Conservation (phyloP, 75 land plant species). For the Pinus albicaulis region DNA sequence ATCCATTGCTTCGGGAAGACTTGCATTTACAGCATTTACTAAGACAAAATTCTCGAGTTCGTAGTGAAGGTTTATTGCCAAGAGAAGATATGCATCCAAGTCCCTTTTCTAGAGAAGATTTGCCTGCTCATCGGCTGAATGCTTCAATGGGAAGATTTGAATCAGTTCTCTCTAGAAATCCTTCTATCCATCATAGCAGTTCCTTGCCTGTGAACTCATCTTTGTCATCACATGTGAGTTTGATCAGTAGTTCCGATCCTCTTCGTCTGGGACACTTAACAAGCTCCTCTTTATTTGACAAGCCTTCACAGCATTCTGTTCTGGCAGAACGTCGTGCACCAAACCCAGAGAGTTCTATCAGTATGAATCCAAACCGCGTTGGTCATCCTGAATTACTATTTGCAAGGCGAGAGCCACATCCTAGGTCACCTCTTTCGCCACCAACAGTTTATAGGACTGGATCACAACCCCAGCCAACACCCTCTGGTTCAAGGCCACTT, state of each 20-base stretch:
- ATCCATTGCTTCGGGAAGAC: background rate
- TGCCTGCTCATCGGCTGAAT: constrained; percentile 1
- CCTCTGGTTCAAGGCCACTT: no score
- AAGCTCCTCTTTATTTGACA: background rate
- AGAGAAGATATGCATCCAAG: constrained; percentile 6
- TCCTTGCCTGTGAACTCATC: background rate
- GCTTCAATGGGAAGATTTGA: background rate
- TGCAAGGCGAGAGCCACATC: background rate
- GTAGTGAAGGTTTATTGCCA: background rate
- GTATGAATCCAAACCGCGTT: background rate
- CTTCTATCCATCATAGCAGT: background rate
- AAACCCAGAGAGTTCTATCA: constrained; percentile 3
- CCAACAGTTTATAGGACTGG: constrained; percentile 1
- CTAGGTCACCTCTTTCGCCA: background rate
- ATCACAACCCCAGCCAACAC: background rate
- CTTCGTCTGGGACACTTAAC: background rate
- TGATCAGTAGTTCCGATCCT: constrained; percentile 4
- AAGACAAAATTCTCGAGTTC: background rate
- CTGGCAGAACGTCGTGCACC: background rate
- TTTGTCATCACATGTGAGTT: background rate
- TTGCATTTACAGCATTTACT: constrained; percentile 3
- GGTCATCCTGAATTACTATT: background rate
- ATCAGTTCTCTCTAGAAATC: constrained; percentile 5
- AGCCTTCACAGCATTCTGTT: background rate
- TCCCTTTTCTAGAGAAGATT: constrained; percentile 8